These are phyloP conservation scores for Firmiana major DNA, from an alignment of 345 rosid genomes.

Conservation along the genomic window DNA sequence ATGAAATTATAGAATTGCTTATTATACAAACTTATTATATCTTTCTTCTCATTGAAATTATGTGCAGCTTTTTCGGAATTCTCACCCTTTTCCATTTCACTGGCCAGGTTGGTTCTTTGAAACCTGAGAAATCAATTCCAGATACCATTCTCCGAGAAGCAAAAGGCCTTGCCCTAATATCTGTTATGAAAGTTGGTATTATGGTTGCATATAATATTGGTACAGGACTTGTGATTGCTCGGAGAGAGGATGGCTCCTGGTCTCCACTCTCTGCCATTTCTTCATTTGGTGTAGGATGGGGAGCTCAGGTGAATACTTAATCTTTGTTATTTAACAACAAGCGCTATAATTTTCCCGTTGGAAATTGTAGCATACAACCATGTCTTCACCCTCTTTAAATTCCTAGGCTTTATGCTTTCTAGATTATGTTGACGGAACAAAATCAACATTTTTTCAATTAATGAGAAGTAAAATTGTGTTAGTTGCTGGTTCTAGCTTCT, in stretches of 20 bases:
- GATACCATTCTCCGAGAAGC: conserved; percentile 72
- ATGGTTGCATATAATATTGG: conserved; percentile 91
- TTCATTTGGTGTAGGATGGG: conserved; percentile 94
- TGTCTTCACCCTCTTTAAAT: background rate
- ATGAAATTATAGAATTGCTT: background rate
- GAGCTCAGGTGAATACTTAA: conserved; percentile 72
- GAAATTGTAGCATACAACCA: background rate
- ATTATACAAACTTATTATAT: background rate
- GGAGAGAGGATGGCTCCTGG: conserved; percentile 91
- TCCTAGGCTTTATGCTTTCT: background rate
- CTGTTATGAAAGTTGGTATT: conserved; percentile 78
- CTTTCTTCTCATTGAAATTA: background rate
- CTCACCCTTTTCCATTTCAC: conserved; percentile 13
- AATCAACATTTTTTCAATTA: background rate
- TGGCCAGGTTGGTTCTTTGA: conserved; percentile 67
- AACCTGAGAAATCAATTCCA: conserved; percentile 85
- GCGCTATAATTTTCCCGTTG: background rate
- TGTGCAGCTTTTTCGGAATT: background rate
- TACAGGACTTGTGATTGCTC: conserved; percentile 86
- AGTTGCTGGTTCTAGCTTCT: background rate
- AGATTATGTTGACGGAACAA: background rate
- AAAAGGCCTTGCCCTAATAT: conserved; percentile 87
- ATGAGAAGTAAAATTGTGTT: background rate
- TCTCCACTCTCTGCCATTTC: conserved; percentile 97
- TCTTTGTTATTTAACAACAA: background rate